A percentile compares a stretch with the other conserved stretches of the same genome.
Evolutionary conservation across 306 rosid species (phyloP).

Genomic region (Begonia masoniana): DNA sequence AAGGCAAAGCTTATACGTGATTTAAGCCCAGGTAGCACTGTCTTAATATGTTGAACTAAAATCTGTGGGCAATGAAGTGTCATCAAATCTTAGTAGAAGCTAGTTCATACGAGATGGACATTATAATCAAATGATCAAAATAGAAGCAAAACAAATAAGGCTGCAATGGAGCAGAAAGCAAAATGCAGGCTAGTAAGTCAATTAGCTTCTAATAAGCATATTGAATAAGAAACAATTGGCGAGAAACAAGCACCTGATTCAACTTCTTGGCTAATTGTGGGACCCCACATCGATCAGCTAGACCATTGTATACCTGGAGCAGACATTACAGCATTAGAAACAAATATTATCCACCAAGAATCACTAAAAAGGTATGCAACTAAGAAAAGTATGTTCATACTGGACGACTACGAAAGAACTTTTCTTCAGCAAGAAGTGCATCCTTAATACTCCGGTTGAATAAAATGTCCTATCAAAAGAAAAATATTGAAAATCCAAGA

Average conservation of each 20-base stretch:
- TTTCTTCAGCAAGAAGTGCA: constrained; percentile 26
- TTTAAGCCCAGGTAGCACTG: constrained; percentile 26
- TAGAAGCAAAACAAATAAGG: not conserved
- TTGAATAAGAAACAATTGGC: not conserved
- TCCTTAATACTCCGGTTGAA: constrained; percentile 21
- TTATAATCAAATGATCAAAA: too few relatives aligned
- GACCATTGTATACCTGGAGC: constrained; percentile 18
- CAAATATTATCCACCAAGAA: constrained; percentile 2
- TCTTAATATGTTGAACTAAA: constrained; percentile 30
- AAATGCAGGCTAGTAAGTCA: not conserved
- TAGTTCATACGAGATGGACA: not conserved
- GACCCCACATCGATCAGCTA: constrained; percentile 21
- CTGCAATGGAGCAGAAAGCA: not conserved
- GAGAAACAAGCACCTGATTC: constrained; percentile 18
- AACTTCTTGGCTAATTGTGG: constrained; percentile 24
- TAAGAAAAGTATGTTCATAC: constrained; percentile 7
- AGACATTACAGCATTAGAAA: constrained; percentile 1
- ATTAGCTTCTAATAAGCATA: too few relatives aligned
- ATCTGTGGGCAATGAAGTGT: constrained; percentile 11
- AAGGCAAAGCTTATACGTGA: constrained; percentile 18
- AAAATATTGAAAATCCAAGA: not conserved
- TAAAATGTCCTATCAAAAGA: constrained; percentile 21
- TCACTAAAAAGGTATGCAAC: not conserved
- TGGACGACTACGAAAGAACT: constrained; percentile 16
- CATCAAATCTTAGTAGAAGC: not conserved